Evolutionary conservation across 106 monocot genomes (phyloP).

Genomic region (Platanthera guangdongensis): DNA sequence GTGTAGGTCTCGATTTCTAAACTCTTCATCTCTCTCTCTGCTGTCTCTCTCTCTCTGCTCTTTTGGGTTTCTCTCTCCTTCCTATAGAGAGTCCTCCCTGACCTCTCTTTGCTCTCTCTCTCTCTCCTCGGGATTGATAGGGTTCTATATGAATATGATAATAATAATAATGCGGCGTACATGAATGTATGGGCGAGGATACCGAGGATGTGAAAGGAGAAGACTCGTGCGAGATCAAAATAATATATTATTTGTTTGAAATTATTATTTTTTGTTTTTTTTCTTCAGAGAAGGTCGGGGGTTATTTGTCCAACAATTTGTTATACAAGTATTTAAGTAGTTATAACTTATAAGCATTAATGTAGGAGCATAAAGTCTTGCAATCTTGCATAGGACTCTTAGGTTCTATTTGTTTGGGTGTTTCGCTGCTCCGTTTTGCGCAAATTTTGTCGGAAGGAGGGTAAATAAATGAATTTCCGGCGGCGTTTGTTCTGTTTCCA

Average conservation of each 20-base stretch:
- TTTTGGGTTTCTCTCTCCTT: no score
- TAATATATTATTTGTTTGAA: not conserved
- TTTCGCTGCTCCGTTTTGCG: no score
- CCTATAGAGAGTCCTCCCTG: not conserved
- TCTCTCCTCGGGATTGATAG: constrained; percentile 3
- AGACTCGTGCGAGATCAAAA: not conserved
- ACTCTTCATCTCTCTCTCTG: not conserved
- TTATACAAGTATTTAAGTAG: no score
- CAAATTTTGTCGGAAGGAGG: no score
- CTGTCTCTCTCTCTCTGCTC: not conserved
- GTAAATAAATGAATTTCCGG: no score
- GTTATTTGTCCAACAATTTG: no score
- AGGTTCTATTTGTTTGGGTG: no score
- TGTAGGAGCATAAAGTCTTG: no score
- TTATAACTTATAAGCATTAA: no score
- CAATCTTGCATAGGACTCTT: no score
- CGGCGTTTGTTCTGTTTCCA: no score
- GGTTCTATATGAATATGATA: not conserved
- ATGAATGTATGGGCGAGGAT: constrained; percentile 4
- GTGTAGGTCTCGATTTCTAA: no score
- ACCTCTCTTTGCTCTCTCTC: not conserved
- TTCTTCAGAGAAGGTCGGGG: not conserved
- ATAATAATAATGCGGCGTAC: not conserved
- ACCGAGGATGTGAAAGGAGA: constrained; percentile 6
- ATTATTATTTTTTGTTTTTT: not conserved